These are phyloP conservation scores for Paratinospora sagittata DNA, from an alignment of 164 flowering plant genomes.

Conservation along the genomic window DNA sequence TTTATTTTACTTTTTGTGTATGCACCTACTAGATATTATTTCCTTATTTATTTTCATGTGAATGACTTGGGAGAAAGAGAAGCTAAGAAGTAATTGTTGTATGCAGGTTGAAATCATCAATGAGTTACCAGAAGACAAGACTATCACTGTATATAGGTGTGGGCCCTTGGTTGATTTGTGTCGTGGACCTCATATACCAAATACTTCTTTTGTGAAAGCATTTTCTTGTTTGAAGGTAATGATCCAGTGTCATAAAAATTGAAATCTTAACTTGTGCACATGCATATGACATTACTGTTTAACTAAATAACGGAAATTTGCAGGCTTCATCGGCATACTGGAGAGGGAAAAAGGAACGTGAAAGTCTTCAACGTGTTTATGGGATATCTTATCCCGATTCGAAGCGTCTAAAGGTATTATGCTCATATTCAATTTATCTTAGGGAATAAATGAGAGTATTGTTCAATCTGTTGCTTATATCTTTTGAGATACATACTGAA, in stretches of 20 bases:
- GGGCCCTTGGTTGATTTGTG: constrained; percentile 97
- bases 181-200: constrained; percentile 99
- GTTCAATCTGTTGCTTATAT: neutral
- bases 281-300: neutral
- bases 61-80: neutral
- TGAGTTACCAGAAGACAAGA: constrained; percentile 87
- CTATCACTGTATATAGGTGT: constrained; percentile 98
- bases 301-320: constrained; percentile 4
- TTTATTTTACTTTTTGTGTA: neutral
- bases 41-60: neutral
- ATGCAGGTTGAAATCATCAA: constrained; percentile 82
- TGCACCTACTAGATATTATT: neutral
- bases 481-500: neutral
- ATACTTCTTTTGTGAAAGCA: constrained; percentile 93
- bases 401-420: constrained; percentile 66
- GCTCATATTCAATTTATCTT: neutral
- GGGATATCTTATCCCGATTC: constrained; percentile 94
- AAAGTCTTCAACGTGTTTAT: constrained; percentile 93
- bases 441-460: neutral
- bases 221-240: constrained; percentile 82
- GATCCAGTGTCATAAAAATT: neutral
- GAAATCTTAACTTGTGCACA: neutral
- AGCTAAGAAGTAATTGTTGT: neutral
- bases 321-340: constrained; percentile 99
- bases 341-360: constrained; percentile 89